Evolutionary conservation across 2,329 filamentous ascomycete species (phyloP).

Genomic region (Pseudogymnoascus sp.): DNA sequence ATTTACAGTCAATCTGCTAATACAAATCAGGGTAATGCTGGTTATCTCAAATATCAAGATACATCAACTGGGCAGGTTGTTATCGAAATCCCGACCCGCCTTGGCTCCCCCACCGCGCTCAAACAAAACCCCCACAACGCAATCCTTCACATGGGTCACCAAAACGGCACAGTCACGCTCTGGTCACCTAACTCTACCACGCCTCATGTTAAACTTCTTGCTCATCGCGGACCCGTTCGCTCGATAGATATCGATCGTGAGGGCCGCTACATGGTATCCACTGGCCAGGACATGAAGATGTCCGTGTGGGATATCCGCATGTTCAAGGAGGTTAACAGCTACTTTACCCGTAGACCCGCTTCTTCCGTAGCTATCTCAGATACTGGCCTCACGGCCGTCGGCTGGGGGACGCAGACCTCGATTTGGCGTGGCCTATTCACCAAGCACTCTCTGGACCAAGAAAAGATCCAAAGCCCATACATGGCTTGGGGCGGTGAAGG

Average conservation of each 20-base stretch:
- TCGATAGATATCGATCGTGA: slow-evolving; percentile 78
- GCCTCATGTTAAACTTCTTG: slow-evolving; percentile 81
- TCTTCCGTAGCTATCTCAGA: slow-evolving; percentile 83
- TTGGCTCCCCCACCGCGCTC: slow-evolving; percentile 75
- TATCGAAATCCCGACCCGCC: slow-evolving; percentile 72
- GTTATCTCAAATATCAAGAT: slow-evolving; percentile 88
- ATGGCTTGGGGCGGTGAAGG: slow-evolving; percentile 89
- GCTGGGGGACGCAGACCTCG: slow-evolving; percentile 81
- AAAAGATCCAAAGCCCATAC: slow-evolving; percentile 79
- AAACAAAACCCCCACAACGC: slow-evolving; percentile 88
- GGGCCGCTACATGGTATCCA: slow-evolving; percentile 91
- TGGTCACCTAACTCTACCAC: slow-evolving; percentile 91
- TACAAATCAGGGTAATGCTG: slow-evolving; percentile 56
- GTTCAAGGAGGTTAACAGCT: slow-evolving; percentile 86
- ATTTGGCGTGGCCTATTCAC: slow-evolving; percentile 88
- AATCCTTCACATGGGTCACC: slow-evolving; percentile 83
- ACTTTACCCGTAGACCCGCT: slow-evolving; percentile 74
- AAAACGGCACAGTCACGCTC: slow-evolving; percentile 87
- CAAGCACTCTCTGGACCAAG: slow-evolving; percentile 59
- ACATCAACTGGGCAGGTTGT: slow-evolving; percentile 87
- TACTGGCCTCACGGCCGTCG: slow-evolving; percentile 75
- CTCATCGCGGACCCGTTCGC: slow-evolving; percentile 81
- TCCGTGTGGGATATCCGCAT: slow-evolving; percentile 93
- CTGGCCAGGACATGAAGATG: slow-evolving; percentile 84
- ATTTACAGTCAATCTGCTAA: slow-evolving; percentile 16